Evolutionary conservation across 768 basidiomycete genomes (phyloP).

Genomic region (Termitomyces sp.): DNA sequence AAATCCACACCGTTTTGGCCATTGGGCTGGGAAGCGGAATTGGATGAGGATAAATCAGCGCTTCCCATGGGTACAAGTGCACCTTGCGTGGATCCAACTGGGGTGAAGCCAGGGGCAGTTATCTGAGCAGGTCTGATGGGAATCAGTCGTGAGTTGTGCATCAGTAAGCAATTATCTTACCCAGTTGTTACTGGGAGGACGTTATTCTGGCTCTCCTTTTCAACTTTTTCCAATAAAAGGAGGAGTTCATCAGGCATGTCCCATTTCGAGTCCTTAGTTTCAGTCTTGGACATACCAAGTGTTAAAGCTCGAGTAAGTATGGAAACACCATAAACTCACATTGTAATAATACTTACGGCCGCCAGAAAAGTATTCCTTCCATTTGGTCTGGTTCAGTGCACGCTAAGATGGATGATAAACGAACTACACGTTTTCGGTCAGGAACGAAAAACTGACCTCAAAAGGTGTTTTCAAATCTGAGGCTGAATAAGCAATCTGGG

Average conservation of each 20-base stretch:
- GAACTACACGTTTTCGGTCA: constrained; percentile 5
- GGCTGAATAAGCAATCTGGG: constrained; percentile 4
- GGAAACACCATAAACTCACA: constrained; percentile 31
- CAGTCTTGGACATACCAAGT: constrained; percentile 42
- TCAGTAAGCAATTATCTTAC: constrained; percentile 13
- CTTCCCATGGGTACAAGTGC: constrained; percentile 48
- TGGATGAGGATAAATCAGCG: constrained; percentile 42
- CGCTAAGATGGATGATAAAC: constrained; percentile 39
- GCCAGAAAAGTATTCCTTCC: constrained; percentile 95
- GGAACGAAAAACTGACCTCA: constrained; percentile 49
- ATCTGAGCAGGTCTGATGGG: constrained; percentile 23
- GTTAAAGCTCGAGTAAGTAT: constrained; percentile 1
- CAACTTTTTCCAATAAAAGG: constrained; percentile 78
- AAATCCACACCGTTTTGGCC: constrained; percentile 45
- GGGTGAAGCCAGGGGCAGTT: constrained; percentile 37
- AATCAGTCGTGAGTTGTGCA: neutral
- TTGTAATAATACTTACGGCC: constrained; percentile 91
- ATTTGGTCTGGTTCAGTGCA: constrained; percentile 84
- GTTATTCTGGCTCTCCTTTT: constrained; percentile 55
- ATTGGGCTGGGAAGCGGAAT: constrained; percentile 42
- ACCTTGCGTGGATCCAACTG: constrained; percentile 42
- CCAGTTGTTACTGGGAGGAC: constrained; percentile 28
- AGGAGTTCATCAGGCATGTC: constrained; percentile 92
- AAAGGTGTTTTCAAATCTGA: constrained; percentile 86
- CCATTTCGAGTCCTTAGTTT: constrained; percentile 94